These are phyloP conservation scores for Daphne laureola DNA, from an alignment of 441 rosid genomes.

Conservation along the genomic window DNA sequence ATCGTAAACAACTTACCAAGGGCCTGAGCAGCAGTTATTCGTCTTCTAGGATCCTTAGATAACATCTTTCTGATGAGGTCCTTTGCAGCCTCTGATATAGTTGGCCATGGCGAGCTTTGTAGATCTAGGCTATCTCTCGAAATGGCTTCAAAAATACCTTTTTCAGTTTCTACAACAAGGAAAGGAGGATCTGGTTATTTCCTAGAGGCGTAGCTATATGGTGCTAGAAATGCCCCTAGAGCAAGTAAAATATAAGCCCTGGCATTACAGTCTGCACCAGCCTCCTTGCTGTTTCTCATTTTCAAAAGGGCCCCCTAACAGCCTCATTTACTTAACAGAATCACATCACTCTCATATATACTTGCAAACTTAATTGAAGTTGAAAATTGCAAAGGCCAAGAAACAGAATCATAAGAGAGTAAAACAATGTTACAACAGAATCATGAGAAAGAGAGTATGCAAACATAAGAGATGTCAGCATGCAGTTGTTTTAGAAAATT, in stretches of 20 bases:
- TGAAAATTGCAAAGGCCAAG: no score
- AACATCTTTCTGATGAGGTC: slow-evolving; percentile 50
- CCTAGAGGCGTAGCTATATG: slow-evolving; percentile 1
- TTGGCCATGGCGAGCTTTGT: slow-evolving; percentile 43
- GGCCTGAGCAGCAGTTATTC: slow-evolving; percentile 48
- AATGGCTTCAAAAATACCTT: slow-evolving; percentile 34
- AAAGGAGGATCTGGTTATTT: background rate
- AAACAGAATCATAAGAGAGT: no score
- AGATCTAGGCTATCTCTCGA: slow-evolving; percentile 38
- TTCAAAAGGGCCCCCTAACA: no score
- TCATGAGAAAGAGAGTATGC: no score
- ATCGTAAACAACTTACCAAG: slow-evolving; percentile 33
- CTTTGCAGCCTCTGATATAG: slow-evolving; percentile 44
- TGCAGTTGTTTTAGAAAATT: no score
- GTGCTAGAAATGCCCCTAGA: background rate
- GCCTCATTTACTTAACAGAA: no score
- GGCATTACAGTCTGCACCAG: background rate
- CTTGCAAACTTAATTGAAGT: no score
- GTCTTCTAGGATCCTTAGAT: slow-evolving; percentile 37
- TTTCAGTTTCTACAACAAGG: slow-evolving; percentile 36
- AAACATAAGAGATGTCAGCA: no score
- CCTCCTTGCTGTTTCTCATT: no score
- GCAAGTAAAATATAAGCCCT: background rate
- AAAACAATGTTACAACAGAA: no score
- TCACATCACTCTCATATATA: no score